A percentile compares a stretch with the other conserved stretches of the same genome.
Conservation (phyloP, 495 filamentous ascomycete genomes). For the Sphaerosporella brunnea region DNA sequence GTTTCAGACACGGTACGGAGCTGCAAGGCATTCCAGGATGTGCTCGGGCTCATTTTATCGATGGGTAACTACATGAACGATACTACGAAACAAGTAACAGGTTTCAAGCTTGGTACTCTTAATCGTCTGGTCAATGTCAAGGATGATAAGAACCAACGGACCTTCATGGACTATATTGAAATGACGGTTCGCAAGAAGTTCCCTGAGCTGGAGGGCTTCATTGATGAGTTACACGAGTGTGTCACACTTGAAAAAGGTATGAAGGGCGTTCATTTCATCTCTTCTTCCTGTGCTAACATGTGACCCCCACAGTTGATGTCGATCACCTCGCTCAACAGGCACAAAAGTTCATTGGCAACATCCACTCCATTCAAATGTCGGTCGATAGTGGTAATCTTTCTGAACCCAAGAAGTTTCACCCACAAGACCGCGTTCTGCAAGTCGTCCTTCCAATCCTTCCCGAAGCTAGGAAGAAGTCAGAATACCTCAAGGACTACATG, state of each 20-base stretch:
- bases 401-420: slow-evolving; percentile 94
- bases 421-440: slow-evolving; percentile 83
- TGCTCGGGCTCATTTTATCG: slow-evolving; percentile 86
- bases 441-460: slow-evolving; percentile 89
- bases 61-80: slow-evolving; percentile 99
- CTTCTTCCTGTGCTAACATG: neutral
- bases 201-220: slow-evolving; percentile 82
- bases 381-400: slow-evolving; percentile 88
- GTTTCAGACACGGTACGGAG: slow-evolving; percentile 80
- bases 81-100: slow-evolving; percentile 89
- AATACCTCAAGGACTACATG: slow-evolving; percentile 84
- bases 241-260: slow-evolving; percentile 64
- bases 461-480: slow-evolving; percentile 85
- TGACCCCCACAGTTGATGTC: slow-evolving; percentile 42
- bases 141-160: slow-evolving; percentile 95
- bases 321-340: slow-evolving; percentile 79
- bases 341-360: slow-evolving; percentile 86
- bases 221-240: slow-evolving; percentile 69
- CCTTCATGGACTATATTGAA: slow-evolving; percentile 91
- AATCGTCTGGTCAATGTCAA: slow-evolving; percentile 92
- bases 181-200: slow-evolving; percentile 92
- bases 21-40: slow-evolving; percentile 83
- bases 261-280: neutral
- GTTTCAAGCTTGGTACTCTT: slow-evolving; percentile 95
- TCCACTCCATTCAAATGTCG: slow-evolving; percentile 78